phyloP scores from a whole-genome alignment of 805 yeast species.

The Saturnispora mendoncae region DNA sequence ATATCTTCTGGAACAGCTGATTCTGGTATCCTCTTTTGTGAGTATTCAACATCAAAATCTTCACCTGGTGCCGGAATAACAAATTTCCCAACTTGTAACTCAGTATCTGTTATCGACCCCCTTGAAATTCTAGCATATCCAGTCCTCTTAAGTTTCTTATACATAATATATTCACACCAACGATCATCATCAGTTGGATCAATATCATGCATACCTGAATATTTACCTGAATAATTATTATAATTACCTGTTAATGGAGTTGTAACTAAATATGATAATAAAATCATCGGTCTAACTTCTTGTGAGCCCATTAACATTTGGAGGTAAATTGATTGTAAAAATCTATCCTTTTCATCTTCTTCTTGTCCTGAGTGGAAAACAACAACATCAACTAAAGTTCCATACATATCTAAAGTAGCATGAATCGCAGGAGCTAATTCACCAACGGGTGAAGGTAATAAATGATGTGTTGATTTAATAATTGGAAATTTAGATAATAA shows the following conservation, averaged over 20 bases:
- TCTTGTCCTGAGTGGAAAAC: conserved; percentile 99
- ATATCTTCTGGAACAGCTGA: conserved; percentile 47
- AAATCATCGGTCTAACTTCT: conserved; percentile 64
- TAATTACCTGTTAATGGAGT: conserved; percentile 84
- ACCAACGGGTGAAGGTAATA: conserved; percentile 94
- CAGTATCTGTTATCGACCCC: conserved; percentile 93
- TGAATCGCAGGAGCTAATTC: conserved; percentile 97
- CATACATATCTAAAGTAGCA: conserved; percentile 89
- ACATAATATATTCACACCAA: conserved; percentile 96
- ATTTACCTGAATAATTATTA: conserved; percentile 78
- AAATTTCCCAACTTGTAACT: conserved; percentile 91
- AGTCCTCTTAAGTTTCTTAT: conserved; percentile 73
- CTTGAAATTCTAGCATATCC: conserved; percentile 94
- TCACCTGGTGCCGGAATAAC: conserved; percentile 35
- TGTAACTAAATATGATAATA: conserved; percentile 86
- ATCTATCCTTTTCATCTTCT: conserved; percentile 90
- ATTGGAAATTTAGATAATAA: conserved; percentile 92
- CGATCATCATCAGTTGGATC: conserved; percentile 93
- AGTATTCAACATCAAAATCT: conserved; percentile 19
- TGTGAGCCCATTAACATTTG: conserved; percentile 73
- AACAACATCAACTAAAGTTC: conserved; percentile 78
- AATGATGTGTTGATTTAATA: conserved; percentile 77
- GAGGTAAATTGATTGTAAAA: conserved; percentile 71
- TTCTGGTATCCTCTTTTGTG: conserved; percentile 44
- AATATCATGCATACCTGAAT: conserved; percentile 84